Evolutionary conservation across 2,329 filamentous ascomycete genomes (phyloP), one percentile per base, ranked within the genome.

Genomic region (Neurospora sp.): DNA sequence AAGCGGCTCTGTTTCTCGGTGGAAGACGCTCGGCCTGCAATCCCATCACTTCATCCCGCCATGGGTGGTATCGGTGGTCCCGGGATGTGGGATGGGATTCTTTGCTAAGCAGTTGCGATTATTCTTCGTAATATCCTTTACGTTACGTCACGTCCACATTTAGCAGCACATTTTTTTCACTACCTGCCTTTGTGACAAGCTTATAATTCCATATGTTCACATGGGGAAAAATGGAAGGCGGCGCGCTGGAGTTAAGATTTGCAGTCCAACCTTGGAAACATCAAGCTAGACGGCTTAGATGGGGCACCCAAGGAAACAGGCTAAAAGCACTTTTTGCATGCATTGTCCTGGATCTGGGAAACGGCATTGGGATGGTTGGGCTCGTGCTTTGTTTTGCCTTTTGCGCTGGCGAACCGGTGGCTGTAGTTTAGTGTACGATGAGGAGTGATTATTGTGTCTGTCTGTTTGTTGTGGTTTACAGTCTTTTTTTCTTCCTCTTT

Each of bases 1-100:
- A 92, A 92, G 81, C 86, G 89, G 74, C 83, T 90, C 43, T 91
- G 89, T 81, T 91, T 88, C 79, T 86, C 88, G 65, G 82, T 86
- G 15, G 88, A 90, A 77, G 86, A 84, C 69, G 81, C 82, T 23
- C 82, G 80, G 71, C 79, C 81, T 52, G 80, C 80, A 72, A 81
- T 83, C 71, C 79, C 82, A 62, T 78, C 81, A 28, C 77, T 84
- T 62, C 85, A 87, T 74, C 81, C 84, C 66, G 82, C 82, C 57
- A 80, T 85, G 70, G 84, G 82, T 71, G 85, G 80, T 66, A 79
- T 84, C 39, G 83, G 83, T 62, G 87, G 86, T 41, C 86, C 87
- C 46, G 88, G 88, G 68, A 90, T 91, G 87, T 91, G 89, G 89
- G 83, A 86, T 71, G 87, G 85, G 69, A 87, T 91, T 73, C 80